Conservation (phyloP, 1,139 yeast species). For the Trichomonascaceae sp. region DNA sequence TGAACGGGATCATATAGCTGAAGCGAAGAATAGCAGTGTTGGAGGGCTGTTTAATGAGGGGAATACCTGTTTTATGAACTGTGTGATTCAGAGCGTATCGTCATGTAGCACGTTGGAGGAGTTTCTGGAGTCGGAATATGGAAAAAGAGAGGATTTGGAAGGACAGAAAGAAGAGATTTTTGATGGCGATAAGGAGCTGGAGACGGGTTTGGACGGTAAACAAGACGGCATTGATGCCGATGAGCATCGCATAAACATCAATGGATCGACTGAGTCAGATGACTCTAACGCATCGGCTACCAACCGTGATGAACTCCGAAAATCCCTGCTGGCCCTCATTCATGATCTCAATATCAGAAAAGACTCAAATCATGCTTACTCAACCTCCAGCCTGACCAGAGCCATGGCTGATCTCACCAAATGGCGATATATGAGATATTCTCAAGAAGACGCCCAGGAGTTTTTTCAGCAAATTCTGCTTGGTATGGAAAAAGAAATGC, state of each 20-base stretch:
- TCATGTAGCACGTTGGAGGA: slow-evolving; percentile 57
- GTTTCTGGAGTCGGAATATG: slow-evolving; percentile 41
- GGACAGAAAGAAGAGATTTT: background rate
- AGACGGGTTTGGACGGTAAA: no score
- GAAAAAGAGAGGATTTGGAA: background rate
- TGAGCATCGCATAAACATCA: no score
- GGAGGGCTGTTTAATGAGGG: slow-evolving; percentile 90
- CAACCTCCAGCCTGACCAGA: slow-evolving; percentile 57
- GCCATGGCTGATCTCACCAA: slow-evolving; percentile 69
- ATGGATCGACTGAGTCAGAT: no score
- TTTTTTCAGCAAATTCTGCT: slow-evolving; percentile 76
- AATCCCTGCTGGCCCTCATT: slow-evolving; percentile 19
- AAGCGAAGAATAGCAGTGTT: slow-evolving; percentile 34
- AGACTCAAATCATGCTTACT: slow-evolving; percentile 41
- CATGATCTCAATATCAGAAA: slow-evolving; percentile 34
- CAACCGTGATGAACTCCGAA: background rate
- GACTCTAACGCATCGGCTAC: no score
- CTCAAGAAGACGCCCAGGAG: slow-evolving; percentile 94
- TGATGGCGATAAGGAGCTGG: background rate
- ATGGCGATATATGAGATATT: slow-evolving; percentile 57
- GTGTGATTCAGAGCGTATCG: slow-evolving; percentile 77
- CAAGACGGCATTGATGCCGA: no score
- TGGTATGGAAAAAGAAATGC: slow-evolving; percentile 59
- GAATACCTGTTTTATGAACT: slow-evolving; percentile 89
- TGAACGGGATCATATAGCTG: slow-evolving; percentile 24